Percentiles rank a stretch among this genome's conserved stretches.
Evolutionary conservation across 2,329 filamentous ascomycete species (phyloP).

Genomic region (Neobulgaria alba): DNA sequence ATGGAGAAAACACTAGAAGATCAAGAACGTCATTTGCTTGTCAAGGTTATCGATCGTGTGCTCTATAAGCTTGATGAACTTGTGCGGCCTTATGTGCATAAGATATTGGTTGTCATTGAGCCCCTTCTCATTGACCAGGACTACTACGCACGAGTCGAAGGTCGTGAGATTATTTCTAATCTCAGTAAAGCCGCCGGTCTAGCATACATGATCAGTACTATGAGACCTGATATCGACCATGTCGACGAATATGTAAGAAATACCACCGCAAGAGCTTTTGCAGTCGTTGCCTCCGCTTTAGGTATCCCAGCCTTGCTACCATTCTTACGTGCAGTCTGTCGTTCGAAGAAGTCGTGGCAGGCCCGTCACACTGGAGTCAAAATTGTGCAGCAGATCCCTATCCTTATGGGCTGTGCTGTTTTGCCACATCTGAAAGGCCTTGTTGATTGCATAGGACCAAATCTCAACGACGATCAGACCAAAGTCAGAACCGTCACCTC

Average conservation of each 20-base stretch:
- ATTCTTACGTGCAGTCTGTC: slow-evolving; percentile 90
- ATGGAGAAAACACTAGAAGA: slow-evolving; percentile 99
- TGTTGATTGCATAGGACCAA: slow-evolving; percentile 92
- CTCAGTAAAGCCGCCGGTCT: slow-evolving; percentile 92
- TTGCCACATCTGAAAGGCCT: slow-evolving; percentile 91
- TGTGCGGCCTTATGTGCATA: slow-evolving; percentile 93
- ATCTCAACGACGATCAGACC: slow-evolving; percentile 93
- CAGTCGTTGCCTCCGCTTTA: slow-evolving; percentile 90
- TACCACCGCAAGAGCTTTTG: slow-evolving; percentile 93
- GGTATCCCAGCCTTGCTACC: slow-evolving; percentile 92
- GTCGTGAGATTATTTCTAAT: slow-evolving; percentile 97
- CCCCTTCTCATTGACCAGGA: slow-evolving; percentile 98
- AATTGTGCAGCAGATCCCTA: slow-evolving; percentile 97
- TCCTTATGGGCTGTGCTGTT: slow-evolving; percentile 96
- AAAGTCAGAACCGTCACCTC: slow-evolving; percentile 96
- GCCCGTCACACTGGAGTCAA: slow-evolving; percentile 97
- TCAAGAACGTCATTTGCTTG: slow-evolving; percentile 92
- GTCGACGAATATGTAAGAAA: slow-evolving; percentile 98
- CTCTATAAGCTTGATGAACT: slow-evolving; percentile 97
- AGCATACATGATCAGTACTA: slow-evolving; percentile 98
- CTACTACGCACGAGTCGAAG: slow-evolving; percentile 97
- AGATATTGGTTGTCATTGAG: slow-evolving; percentile 97
- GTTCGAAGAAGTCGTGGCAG: slow-evolving; percentile 99
- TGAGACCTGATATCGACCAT: slow-evolving; percentile 97
- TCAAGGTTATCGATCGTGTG: slow-evolving; percentile 98